Base-by-base conservation (phyloP, 2,329 filamentous ascomycete genomes). In the Xylariaceae sp. region DNA sequence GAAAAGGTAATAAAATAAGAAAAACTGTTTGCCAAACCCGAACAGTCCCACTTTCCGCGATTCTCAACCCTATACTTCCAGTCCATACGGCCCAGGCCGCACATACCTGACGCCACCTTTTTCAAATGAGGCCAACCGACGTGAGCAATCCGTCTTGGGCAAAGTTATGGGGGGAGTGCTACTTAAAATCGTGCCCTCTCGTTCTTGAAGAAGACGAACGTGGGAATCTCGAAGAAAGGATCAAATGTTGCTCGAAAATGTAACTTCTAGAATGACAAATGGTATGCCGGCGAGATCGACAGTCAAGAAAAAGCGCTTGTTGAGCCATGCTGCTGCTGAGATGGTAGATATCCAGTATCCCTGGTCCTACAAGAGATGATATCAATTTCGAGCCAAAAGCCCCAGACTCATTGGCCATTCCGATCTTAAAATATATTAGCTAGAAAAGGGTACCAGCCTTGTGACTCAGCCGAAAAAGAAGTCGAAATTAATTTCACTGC, bases 341-440 rank as follows among this genome's bases (percentile, higher is more conserved):
- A 64, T 66, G 59, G 62, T 64, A 66, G 64, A 60, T 70, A 70
- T 71, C 69, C 68, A 70, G 68, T 68, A 70, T 68, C 58, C 64
- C 66, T 70, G 66, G 66, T 69, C 65, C 60, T 70, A 68, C 67
- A 69, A 62, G 60, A 45, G 42, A 45, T 30, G 13, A 56, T 64
- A 57, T 60, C 56, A 60, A 62, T 57, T 57, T 50, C 53, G 52
- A 55, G 58, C 54, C 50, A 48, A 63, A 35, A 57, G 57, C 50
- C 51, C 59, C 47, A 37, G 51, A 54, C 60, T 37, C 47, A 30
- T 51, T 35, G 52, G 57, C 64, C 57, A 59, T 64, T 63, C 17
- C 39, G 55, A 56, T 50, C 48, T n/a, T 44, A 52, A 50, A 56
- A 48, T 63, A 57, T 62, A 45, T 35, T 53, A 52, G 59, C 53